Base-by-base conservation (phyloP, 352 stramenopile species). In the Nothophytophthora sp. region DNA sequence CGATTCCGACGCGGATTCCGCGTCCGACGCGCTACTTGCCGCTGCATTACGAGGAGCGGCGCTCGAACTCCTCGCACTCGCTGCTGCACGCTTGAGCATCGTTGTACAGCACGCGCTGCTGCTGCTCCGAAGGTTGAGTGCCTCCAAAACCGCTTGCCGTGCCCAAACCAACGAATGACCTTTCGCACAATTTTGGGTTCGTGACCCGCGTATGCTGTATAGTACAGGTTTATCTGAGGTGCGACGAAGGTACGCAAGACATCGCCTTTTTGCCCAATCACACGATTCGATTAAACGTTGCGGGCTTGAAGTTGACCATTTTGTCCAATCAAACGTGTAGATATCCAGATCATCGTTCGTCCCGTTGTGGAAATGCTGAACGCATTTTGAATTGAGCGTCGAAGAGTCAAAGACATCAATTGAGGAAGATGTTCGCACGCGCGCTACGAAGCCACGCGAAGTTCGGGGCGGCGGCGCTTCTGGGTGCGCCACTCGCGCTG, bases 381-480 rank as follows among this genome's bases (percentile, higher is more conserved):
- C 18, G 34, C 16, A 50, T 40, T 48, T 55, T 34, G 49, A 58
- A 35, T 53, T 46, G 61, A 16, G 22, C 12, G 12, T 11, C 8
- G 20, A 25, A 9, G 16, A 35, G 4, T 15, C 5, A 15, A 10
- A 36, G 8, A 36, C 8, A 35, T n/a, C n/a, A 29, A 7, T 5
- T 2, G 10, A 28, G 13, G 23, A 56, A 7, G 19, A 85, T 85
- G 73, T 82, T 85, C 61, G 42, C 52, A 48, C 73, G 68, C 40
- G 57, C 44, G 27, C 25, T 76, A 44, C 58, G 62, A 19, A 61
- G 53, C 39, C 66, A 74, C 45, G 47, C 54, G 13, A 72, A 66
- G 50, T 46, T 76, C 19, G 62, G 58, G 30, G 64, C 64, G 28
- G 74, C 41, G 62, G 43, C 64, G 56, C 22, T 73, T 11, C 48